Evolutionary conservation across 192 early-diverging fungal species (phyloP), one percentile per base, ranked within the genome.

Genomic region (Gamsiella multidivaricata): DNA sequence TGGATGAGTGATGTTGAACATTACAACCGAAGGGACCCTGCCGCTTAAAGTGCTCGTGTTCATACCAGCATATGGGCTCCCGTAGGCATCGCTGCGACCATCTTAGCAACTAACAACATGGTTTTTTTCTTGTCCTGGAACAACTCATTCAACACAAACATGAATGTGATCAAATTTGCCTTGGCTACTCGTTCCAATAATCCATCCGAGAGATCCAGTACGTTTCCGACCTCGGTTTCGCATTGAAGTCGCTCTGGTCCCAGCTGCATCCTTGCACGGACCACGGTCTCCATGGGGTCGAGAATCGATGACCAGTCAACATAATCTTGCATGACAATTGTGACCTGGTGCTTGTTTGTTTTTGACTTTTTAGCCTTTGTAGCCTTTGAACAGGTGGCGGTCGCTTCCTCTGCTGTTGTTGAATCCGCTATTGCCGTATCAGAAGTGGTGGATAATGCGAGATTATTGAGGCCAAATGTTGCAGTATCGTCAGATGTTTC

Each of bases 71-170:
- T 85, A 54, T 89, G 78, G 11, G 86, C 68, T 2, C 94, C 95
- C 26, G 65, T 76, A 41, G 82, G 75, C 86, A 96, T 87, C 32
- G 66, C 72, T 9, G 74, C 80, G 7, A 95, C 85, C 28, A 98
- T 68, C 12, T 80, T 75, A 36, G 89, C 88, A 41, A 98, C 88
- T 62, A 98, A 84, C 43, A 80, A 74, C 83, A 95, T 94, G 47
- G 95, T 92, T 20, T 84, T 70, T 34, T 68, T 69, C 70, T 97
- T 96, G 65, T 89, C 86, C 66, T 82, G 83, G 78, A 98, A 92
- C 18, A 98, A 79, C 69, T 98, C 96, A 70, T 97, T 97, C 84
- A 98, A 84, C 1, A 97, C 86, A 88, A 97, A 98, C 85, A 96
- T 90, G 34, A 91, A 88, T 2, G 95, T 97, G 22, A 95, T 90